Base-by-base conservation (phyloP, 805 yeast species). In the Ascoidea tarda region DNA sequence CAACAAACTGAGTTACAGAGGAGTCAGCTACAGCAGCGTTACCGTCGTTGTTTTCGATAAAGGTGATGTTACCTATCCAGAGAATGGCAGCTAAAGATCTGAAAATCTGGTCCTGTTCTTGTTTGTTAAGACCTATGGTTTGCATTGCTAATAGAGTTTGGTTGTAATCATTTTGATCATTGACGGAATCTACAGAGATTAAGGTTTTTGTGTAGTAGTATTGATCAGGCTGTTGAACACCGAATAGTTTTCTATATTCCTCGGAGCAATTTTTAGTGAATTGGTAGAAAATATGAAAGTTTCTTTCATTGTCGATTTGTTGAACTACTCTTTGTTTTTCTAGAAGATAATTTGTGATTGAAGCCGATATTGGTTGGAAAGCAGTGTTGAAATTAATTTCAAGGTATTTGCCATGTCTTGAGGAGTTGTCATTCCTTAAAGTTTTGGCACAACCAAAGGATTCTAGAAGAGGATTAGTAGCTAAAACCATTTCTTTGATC, bases 241-340 rank as follows among this genome's bases (percentile, higher is more conserved):
- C 99, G 64, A 73, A 90, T 44, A 69, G 72, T 59, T 86, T 88
- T 63, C 96, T 83, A 64, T 91, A 89, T 53, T 74, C 75, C 46
- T 88, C 90, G 12, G 88, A 79, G 2, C 96, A 95, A 56, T 87
- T 87, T 65, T 91, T 93, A 10, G 97, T 85, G 66, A 87, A 85
- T 70, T 93, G 99, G 65, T 93, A 93, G 65, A 93, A 93, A 53
- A 93, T 93, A 66, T 93, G 99, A 73, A 93, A 93, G 65, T 93
- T 93, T 66, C 99, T 79, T 72, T 93, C 99, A 60, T 85, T 82
- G 57, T 79, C 74, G 59, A 89, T 87, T 67, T 93, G 99, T 42
- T 91, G 82, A n/a, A 93, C 99, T 38, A 93, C 97, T 67, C 99
- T 78, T 68, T 88, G 96, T 65, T 93, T 93, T 64, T 93, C 99